These are phyloP conservation scores for Aurantiochytrium sp. DNA, from an alignment of 108 stramenopile genomes.

Conservation along the genomic window DNA sequence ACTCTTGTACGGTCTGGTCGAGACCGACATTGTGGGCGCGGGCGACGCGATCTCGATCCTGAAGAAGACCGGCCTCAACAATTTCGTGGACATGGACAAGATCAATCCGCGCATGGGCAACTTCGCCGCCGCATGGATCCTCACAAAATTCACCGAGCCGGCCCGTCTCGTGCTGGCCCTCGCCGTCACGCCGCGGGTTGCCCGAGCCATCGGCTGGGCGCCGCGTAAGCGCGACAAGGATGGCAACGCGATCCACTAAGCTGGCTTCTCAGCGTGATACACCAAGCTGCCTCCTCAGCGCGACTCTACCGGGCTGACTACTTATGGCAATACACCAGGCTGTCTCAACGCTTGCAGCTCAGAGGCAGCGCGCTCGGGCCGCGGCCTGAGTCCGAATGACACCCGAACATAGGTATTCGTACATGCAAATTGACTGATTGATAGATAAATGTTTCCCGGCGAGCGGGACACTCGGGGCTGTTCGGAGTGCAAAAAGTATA, in stretches of 20 bases:
- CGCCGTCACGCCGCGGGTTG: neutral
- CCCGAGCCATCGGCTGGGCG: conserved; percentile 1
- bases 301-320: too few relatives aligned
- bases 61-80: neutral
- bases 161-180: neutral
- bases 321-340: too few relatives aligned
- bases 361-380: too few relatives aligned
- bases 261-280: neutral
- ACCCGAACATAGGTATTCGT: too few relatives aligned
- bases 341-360: too few relatives aligned
- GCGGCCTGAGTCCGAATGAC: too few relatives aligned
- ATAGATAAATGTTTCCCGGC: too few relatives aligned
- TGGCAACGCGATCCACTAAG: neutral
- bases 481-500: too few relatives aligned
- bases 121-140: conserved; percentile 14
- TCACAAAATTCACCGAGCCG: conserved; percentile 18
- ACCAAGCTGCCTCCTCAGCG: neutral
- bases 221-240: neutral
- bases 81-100: conserved; percentile 10
- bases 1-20: conserved; percentile 8
- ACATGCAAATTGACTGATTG: too few relatives aligned
- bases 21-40: neutral
- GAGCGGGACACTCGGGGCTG: too few relatives aligned
- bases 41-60: conserved; percentile 4
- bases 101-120: neutral